phyloP scores from a whole-genome alignment of 1,284 basidiomycete genomes.

The Tranzscheliella williamsii region DNA sequence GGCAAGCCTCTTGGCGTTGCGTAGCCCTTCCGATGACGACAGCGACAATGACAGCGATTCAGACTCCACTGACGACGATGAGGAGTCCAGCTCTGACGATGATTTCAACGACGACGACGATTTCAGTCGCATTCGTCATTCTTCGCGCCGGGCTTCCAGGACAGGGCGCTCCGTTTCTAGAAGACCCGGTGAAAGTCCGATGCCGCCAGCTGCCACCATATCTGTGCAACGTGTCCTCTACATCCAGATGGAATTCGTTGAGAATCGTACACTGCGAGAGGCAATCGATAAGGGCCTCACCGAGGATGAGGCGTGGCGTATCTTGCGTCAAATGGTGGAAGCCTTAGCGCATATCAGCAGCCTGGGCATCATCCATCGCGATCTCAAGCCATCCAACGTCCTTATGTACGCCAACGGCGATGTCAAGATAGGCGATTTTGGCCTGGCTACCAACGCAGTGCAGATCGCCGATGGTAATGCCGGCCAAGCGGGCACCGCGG shows the following conservation, averaged over 20 bases:
- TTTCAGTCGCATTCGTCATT: slow-evolving; percentile 33
- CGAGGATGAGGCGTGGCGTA: slow-evolving; percentile 76
- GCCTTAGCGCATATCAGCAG: slow-evolving; percentile 82
- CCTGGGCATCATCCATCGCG: slow-evolving; percentile 86
- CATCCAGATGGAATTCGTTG: slow-evolving; percentile 76
- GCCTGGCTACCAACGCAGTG: slow-evolving; percentile 67
- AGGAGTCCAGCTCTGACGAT: slow-evolving; percentile 19
- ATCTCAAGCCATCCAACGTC: slow-evolving; percentile 63
- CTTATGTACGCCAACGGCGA: slow-evolving; percentile 69
- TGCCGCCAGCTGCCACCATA: slow-evolving; percentile 2
- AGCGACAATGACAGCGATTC: slow-evolving; percentile 4
- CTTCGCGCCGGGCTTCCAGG: slow-evolving; percentile 24
- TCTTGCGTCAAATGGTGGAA: slow-evolving; percentile 88
- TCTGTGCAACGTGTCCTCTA: slow-evolving; percentile 72
- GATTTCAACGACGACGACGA: slow-evolving; percentile 11
- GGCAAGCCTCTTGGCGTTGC: slow-evolving; percentile 13
- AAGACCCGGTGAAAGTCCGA: slow-evolving; percentile 8
- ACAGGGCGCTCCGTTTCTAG: slow-evolving; percentile 22
- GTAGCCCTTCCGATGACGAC: slow-evolving; percentile 25
- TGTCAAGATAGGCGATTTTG: slow-evolving; percentile 94
- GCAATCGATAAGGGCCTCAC: slow-evolving; percentile 56
- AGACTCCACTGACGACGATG: slow-evolving; percentile 7
- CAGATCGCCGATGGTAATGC: slow-evolving; percentile 48
- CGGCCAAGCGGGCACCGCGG: slow-evolving; percentile 67
- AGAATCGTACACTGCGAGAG: slow-evolving; percentile 57